Conservation (phyloP, 2,329 filamentous ascomycete genomes). For the Aspergillus sp. region DNA sequence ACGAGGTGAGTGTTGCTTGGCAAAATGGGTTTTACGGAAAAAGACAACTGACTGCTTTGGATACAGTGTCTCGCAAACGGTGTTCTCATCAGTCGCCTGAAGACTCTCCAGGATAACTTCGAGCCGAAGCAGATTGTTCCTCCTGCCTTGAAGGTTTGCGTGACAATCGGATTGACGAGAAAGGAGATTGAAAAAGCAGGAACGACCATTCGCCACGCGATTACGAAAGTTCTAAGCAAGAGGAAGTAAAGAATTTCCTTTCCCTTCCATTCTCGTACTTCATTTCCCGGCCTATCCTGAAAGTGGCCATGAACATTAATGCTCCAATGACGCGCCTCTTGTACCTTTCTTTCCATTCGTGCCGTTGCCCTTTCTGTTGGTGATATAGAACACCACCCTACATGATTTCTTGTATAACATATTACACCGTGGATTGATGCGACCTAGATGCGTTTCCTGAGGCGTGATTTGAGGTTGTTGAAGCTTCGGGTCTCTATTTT, state of each 20-base stretch:
- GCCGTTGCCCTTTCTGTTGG: conserved; percentile 1
- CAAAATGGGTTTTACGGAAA: neutral
- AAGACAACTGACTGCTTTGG: conserved; percentile 13
- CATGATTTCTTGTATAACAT: conserved; percentile 19
- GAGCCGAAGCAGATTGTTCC: conserved; percentile 69
- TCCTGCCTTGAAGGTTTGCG: conserved; percentile 85
- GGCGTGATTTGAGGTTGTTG: neutral
- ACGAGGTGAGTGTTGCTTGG: conserved; percentile 69
- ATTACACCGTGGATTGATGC: conserved; percentile 8
- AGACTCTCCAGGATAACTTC: conserved; percentile 70
- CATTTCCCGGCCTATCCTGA: neutral
- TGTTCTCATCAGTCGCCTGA: conserved; percentile 84
- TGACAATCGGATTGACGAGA: conserved; percentile 83
- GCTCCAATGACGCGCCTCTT: conserved; percentile 15
- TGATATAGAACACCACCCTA: conserved; percentile 12
- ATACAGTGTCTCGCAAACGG: conserved; percentile 77
- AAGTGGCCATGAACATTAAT: conserved; percentile 18
- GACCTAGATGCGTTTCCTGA: neutral
- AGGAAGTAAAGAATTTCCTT: conserved; percentile 44
- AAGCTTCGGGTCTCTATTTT: conserved; percentile 4
- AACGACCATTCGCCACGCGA: conserved; percentile 81
- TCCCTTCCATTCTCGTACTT: conserved; percentile 2
- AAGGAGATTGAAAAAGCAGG: conserved; percentile 97
- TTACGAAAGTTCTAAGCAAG: conserved; percentile 82
- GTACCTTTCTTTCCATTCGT: conserved; percentile 2